These are phyloP conservation scores for Diacronema lutheri DNA, from an alignment of 78 protist genomes.

Conservation along the genomic window DNA sequence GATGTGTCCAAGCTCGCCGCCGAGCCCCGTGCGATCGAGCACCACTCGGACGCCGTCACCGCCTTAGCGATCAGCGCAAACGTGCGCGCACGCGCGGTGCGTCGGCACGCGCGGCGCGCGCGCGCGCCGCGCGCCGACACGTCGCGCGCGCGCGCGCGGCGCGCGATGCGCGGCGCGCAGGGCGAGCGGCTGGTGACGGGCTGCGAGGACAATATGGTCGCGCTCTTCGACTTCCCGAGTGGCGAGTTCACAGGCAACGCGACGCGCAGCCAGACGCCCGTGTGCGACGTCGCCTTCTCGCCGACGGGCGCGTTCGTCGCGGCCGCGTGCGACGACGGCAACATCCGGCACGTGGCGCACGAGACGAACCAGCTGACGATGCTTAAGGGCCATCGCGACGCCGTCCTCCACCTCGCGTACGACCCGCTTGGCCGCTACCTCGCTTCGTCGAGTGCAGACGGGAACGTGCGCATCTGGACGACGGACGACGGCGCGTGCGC, in stretches of 20 bases:
- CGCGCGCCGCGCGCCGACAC: not conserved
- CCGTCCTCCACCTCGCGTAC: not conserved
- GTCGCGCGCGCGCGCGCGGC: not conserved
- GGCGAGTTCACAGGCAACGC: not conserved
- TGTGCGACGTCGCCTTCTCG: not conserved
- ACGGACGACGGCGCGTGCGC: not conserved
- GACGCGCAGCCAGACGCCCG: not conserved
- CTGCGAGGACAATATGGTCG: not conserved
- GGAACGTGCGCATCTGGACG: constrained; percentile 21
- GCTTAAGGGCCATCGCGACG: not conserved
- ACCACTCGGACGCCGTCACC: not conserved
- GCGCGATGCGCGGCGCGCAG: not conserved
- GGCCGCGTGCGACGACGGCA: constrained; percentile 4
- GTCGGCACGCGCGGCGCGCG: not conserved
- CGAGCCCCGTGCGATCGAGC: constrained; percentile 8
- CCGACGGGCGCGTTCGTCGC: not conserved
- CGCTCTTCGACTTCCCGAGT: not conserved
- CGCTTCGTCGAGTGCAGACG: not conserved
- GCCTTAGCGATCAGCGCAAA: not conserved
- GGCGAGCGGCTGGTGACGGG: not conserved
- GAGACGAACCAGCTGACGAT: not conserved
- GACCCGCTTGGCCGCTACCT: not conserved
- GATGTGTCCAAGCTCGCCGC: not conserved
- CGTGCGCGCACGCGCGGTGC: not conserved
- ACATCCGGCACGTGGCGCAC: not conserved